Base-by-base conservation (phyloP, 1,139 yeast species). In the Saccharomycopsis crataegensis region DNA sequence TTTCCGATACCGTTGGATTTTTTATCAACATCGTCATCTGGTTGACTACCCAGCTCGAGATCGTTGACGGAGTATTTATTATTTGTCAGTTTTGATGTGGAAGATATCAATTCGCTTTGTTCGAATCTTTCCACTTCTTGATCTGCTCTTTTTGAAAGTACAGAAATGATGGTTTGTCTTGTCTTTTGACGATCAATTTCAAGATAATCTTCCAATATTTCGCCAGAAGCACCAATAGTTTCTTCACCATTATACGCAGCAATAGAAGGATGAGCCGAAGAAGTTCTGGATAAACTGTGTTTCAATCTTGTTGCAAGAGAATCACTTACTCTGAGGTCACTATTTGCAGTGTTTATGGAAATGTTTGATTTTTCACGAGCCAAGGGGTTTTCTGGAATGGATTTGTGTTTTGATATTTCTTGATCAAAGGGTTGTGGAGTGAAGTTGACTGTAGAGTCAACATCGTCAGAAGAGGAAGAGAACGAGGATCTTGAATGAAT, bases 131-230 rank as follows among this genome's bases (percentile, higher is more conserved):
- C n/a, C 32, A 51, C 46, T 16, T 37, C 17, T 14, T 32, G 36
- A 3, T 38, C 17, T 8, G 56, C 56, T 14, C 57, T 33, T 44
- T 38, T 14, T 14, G 50, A 45, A n/a, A 55, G 43, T 14, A 52
- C 57, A 9, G 51, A 41, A 16, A 55, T 32, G 33, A 55, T 55
- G 9, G 56, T 51, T 48, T 56, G 49, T 38, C 52, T 48, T 17
- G 50, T 32, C 49, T 59, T 46, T 8, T 43, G 17, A 11, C 45
- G 14, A 22, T 22, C 28, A 4, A 22, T 22, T 22, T 22, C 28
- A 4, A 4, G 4, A 22, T 22, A 22, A 22, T 22, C 28, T 22
- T 22, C 28, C 28, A 22, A 22, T 22, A 22, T 22, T 22, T 22
- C 28, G 4, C 28, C 28, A 22, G 28, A 22, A 22, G 28, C 28